phyloP scores from a whole-genome alignment of 2,329 filamentous ascomycete genomes.

The Hypoxylon sp. region DNA sequence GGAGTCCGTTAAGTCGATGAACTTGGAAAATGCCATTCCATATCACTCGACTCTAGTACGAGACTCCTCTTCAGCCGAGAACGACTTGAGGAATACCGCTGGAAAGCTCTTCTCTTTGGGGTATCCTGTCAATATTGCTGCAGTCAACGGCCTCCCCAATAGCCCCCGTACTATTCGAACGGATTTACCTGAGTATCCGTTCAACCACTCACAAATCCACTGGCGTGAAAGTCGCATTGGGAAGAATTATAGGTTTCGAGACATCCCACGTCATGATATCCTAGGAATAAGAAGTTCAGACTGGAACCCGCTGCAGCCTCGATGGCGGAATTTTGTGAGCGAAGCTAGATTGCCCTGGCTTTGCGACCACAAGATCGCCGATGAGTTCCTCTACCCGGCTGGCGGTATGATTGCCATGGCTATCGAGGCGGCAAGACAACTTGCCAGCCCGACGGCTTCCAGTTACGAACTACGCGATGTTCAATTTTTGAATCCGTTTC shows the following conservation, averaged over 20 bases:
- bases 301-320: constrained; percentile 41
- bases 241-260: constrained; percentile 45
- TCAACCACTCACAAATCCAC: constrained; percentile 50
- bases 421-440: constrained; percentile 48
- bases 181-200: constrained; percentile 53
- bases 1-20: constrained; percentile 35
- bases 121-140: constrained; percentile 36
- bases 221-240: constrained; percentile 51
- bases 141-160: constrained; percentile 31
- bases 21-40: constrained; percentile 33
- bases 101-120: constrained; percentile 42
- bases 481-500: constrained; percentile 45
- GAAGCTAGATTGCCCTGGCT: constrained; percentile 56
- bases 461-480: constrained; percentile 46
- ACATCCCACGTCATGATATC: constrained; percentile 40
- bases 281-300: constrained; percentile 45
- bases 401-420: constrained; percentile 51
- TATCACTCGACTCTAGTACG: constrained; percentile 36
- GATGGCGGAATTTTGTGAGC: constrained; percentile 57
- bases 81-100: constrained; percentile 38
- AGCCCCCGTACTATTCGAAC: constrained; percentile 38
- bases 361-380: constrained; percentile 51
- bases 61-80: constrained; percentile 32
- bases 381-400: constrained; percentile 47
- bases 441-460: constrained; percentile 31